Evolutionary conservation across 768 basidiomycete genomes (phyloP).

Genomic region (Naganishia randhawae): DNA sequence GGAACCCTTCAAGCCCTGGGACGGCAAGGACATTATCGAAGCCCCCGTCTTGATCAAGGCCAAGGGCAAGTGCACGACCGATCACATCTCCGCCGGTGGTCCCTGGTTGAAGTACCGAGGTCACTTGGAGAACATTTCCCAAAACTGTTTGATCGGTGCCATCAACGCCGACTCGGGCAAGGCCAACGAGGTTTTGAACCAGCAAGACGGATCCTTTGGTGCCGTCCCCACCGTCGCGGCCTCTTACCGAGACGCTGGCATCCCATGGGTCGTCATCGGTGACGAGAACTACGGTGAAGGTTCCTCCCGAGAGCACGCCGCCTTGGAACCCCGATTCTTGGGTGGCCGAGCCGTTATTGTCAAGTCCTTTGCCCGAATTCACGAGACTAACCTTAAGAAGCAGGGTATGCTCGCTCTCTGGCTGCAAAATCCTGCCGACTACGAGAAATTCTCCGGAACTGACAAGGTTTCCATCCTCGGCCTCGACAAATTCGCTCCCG

Average conservation of each 20-base stretch:
- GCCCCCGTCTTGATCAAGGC: constrained; percentile 97
- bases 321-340: constrained; percentile 50
- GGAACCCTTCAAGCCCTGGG: constrained; percentile 83
- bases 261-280: constrained; percentile 97
- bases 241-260: constrained; percentile 75
- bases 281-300: constrained; percentile 85
- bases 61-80: constrained; percentile 97
- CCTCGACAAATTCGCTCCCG: constrained; percentile 80
- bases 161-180: constrained; percentile 93
- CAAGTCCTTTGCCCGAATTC: constrained; percentile 94
- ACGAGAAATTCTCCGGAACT: constrained; percentile 80
- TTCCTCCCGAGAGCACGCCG: constrained; percentile 93
- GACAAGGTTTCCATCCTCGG: constrained; percentile 89
- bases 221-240: constrained; percentile 81
- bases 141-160: constrained; percentile 96
- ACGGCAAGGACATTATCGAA: constrained; percentile 83
- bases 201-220: constrained; percentile 76
- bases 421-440: constrained; percentile 85
- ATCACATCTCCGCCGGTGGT: constrained; percentile 94
- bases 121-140: constrained; percentile 96
- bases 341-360: constrained; percentile 87
- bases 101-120: constrained; percentile 99
- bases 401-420: constrained; percentile 83
- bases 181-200: constrained; percentile 87
- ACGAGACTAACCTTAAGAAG: constrained; percentile 73